Conservation (phyloP, 441 rosid species). For the Monsonia emarginata region DNA sequence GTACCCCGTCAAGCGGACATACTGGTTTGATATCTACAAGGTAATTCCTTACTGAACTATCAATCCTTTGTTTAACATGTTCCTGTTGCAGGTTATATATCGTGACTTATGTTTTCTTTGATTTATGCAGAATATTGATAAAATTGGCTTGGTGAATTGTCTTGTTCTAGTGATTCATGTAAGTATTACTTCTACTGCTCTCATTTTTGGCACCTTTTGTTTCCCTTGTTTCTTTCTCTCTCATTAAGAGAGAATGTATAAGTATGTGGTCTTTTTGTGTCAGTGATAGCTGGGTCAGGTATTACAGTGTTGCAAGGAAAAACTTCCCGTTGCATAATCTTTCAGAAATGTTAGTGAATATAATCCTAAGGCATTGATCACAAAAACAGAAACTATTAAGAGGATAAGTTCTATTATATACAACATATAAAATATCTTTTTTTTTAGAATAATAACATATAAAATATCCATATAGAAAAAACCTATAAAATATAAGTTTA, state of each 20-base stretch:
- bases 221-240: too few relatives aligned
- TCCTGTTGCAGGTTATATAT: constrained; percentile 10
- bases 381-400: too few relatives aligned
- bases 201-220: constrained; percentile 1
- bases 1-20: constrained; percentile 58
- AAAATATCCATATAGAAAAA: too few relatives aligned
- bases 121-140: constrained; percentile 65
- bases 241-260: not conserved
- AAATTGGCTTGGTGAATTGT: constrained; percentile 62
- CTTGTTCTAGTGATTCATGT: constrained; percentile 80
- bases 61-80: constrained; percentile 1
- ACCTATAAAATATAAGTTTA: too few relatives aligned
- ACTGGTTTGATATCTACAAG: constrained; percentile 68
- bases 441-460: too few relatives aligned
- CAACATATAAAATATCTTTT: too few relatives aligned
- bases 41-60: constrained; percentile 20
- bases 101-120: constrained; percentile 11
- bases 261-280: not conserved
- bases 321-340: too few relatives aligned
- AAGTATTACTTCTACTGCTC: constrained; percentile 24
- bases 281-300: not conserved
- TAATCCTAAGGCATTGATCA: too few relatives aligned
- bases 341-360: too few relatives aligned
- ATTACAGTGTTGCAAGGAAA: not conserved
- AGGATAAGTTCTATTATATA: not conserved